phyloP scores from a whole-genome alignment of 164 flowering plant species.

The Macadamia integrifolia region DNA sequence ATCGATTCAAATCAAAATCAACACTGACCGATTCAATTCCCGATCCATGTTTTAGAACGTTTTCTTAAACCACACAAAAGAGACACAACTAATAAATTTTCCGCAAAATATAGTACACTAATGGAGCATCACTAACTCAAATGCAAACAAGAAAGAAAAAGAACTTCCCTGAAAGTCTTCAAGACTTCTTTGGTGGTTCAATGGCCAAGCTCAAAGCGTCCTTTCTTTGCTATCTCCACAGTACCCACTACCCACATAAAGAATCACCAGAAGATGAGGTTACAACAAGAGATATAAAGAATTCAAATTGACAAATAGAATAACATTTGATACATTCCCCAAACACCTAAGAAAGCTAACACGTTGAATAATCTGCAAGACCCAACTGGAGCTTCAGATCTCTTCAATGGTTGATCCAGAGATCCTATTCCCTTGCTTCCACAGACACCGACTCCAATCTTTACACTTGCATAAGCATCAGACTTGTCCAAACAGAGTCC shows the following conservation, averaged over 20 bases:
- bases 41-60: no score
- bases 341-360: constrained; percentile 3
- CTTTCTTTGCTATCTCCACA: background rate
- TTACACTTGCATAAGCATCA: constrained; percentile 29
- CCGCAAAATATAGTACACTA: constrained; percentile 3
- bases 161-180: background rate
- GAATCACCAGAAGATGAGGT: background rate
- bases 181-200: background rate
- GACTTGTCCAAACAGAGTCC: constrained; percentile 57
- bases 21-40: no score
- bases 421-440: constrained; percentile 34
- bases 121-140: background rate
- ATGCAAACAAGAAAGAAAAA: background rate
- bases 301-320: constrained; percentile 1
- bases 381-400: constrained; percentile 34
- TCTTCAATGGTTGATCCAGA: constrained; percentile 35
- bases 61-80: no score
- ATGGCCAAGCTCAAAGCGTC: background rate
- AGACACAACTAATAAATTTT: background rate
- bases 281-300: background rate
- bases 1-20: no score
- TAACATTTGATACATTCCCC: constrained; percentile 12
- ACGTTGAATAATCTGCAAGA: constrained; percentile 13
- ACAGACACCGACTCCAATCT: constrained; percentile 47
- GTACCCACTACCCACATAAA: background rate